Conservation (phyloP, 306 rosid species). For the Comarum palustre region DNA sequence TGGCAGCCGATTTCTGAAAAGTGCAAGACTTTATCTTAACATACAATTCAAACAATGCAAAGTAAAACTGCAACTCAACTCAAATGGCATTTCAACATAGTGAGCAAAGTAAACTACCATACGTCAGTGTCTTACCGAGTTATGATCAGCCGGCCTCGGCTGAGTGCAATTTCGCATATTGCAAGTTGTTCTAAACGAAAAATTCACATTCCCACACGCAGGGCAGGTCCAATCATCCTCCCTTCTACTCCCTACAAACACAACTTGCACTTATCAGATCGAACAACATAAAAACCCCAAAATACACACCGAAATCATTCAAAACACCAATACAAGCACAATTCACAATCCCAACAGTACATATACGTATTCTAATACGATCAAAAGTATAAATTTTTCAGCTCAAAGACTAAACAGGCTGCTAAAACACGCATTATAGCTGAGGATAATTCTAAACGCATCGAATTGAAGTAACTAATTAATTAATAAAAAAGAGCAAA, state of each 20-base stretch:
- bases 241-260: conserved; percentile 83
- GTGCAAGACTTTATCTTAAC: neutral
- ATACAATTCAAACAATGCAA: neutral
- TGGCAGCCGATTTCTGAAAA: conserved; percentile 75
- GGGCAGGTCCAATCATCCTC: conserved; percentile 99
- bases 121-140: conserved; percentile 46
- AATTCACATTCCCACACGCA: conserved; percentile 96
- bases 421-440: neutral
- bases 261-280: neutral
- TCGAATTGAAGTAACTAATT: neutral
- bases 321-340: neutral
- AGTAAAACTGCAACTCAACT: neutral
- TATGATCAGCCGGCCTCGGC: conserved; percentile 96
- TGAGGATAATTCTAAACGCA: neutral
- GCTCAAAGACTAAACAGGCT: neutral
- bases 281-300: neutral
- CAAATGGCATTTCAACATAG: neutral
- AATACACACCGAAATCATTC: neutral
- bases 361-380: neutral
- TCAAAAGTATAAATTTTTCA: neutral
- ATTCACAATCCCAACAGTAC: neutral
- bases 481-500: conserved; percentile 14
- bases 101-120: neutral
- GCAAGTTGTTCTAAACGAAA: conserved; percentile 95
- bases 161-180: conserved; percentile 99